A percentile compares a stretch with the other conserved stretches of the same genome.
Evolutionary conservation across 2,329 filamentous ascomycete genomes (phyloP).

Genomic region (Teratosphaeriaceae sp.): DNA sequence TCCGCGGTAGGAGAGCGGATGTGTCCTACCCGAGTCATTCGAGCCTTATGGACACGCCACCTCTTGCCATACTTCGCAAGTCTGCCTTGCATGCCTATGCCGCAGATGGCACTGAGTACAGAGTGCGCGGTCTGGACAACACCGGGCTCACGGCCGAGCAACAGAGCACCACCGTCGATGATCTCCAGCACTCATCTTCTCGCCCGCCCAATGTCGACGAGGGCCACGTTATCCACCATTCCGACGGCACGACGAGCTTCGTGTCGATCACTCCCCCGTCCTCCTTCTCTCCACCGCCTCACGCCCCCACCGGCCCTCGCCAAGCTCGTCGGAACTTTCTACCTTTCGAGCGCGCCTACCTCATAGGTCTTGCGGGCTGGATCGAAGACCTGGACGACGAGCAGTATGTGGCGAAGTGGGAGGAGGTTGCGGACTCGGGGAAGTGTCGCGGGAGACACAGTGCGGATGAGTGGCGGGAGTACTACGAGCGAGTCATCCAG

Average conservation of each 20-base stretch:
- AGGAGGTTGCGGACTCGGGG: constrained; percentile 10
- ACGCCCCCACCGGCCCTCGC: not conserved
- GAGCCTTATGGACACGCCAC: not conserved
- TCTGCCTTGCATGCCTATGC: not conserved
- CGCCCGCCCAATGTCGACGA: not conserved
- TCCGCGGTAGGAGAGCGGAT: not conserved
- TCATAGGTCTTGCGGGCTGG: constrained; percentile 14
- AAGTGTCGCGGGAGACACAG: constrained; percentile 10
- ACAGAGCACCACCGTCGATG: not conserved
- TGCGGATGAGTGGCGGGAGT: constrained; percentile 14
- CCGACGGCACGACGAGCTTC: constrained; percentile 1
- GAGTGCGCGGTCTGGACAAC: not conserved
- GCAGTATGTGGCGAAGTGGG: constrained; percentile 11
- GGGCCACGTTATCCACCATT: not conserved
- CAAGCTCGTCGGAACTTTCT: not conserved
- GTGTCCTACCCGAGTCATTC: not conserved
- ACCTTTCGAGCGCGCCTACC: constrained; percentile 12
- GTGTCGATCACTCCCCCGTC: not conserved
- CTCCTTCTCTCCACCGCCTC: not conserved
- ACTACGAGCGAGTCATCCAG: constrained; percentile 18
- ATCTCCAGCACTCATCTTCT: not conserved
- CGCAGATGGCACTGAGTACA: not conserved
- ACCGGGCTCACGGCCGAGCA: not conserved
- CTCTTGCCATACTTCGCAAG: not conserved
- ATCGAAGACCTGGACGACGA: constrained; percentile 15